Percentiles rank a stretch among this genome's conserved stretches.
Evolutionary conservation across 2,329 filamentous ascomycete species (phyloP).

Genomic region (Fusarium marasasianum): DNA sequence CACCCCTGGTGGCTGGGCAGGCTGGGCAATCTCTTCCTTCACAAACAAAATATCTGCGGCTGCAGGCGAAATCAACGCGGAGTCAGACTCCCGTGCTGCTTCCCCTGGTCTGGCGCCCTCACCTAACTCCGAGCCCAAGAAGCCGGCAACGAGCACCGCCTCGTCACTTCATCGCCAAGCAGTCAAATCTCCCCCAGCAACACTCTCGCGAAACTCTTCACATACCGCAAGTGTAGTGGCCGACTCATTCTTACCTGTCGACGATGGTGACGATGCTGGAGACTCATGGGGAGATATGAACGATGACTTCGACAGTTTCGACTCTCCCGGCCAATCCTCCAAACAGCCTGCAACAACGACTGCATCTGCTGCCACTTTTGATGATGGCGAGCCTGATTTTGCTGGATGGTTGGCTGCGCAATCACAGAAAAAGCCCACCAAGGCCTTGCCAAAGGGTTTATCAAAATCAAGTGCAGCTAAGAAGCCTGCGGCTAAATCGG

Average conservation of each 20-base stretch:
- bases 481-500: constrained; percentile 55
- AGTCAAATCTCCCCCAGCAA: constrained; percentile 60
- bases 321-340: constrained; percentile 44
- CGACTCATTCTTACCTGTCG: constrained; percentile 64
- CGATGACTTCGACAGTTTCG: constrained; percentile 58
- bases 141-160: constrained; percentile 59
- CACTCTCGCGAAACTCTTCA: constrained; percentile 59
- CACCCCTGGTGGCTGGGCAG: constrained; percentile 73
- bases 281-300: constrained; percentile 82
- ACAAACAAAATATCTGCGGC: constrained; percentile 91
- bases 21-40: constrained; percentile 98
- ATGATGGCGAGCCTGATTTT: constrained; percentile 94
- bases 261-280: constrained; percentile 68
- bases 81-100: constrained; percentile 55
- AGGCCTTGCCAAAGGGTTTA: constrained; percentile 84
- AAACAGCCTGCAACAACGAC: constrained; percentile 45
- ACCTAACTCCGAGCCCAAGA: constrained; percentile 51
- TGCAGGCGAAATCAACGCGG: constrained; percentile 82
- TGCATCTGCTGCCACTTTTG: constrained; percentile 65
- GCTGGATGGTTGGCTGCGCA: constrained; percentile 94
- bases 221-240: constrained; percentile 55
- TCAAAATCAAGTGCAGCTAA: constrained; percentile 64
- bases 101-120: constrained; percentile 54
- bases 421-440: constrained; percentile 75
- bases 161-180: constrained; percentile 70